Base-by-base conservation (phyloP, 345 rosid species). In the Salix caprea region DNA sequence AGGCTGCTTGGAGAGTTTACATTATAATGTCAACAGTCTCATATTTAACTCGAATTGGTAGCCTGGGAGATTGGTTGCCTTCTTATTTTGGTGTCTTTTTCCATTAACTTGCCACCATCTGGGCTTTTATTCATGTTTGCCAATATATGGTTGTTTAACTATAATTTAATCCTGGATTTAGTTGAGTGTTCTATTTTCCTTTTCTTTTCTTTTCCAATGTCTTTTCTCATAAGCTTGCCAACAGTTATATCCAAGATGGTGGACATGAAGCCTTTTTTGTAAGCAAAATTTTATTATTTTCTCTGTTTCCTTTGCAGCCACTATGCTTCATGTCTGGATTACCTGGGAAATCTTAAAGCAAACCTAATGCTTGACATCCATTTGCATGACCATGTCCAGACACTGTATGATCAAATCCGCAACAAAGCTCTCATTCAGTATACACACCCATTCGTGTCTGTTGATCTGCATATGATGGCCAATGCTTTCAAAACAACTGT, bases 371-470 rank as follows among this genome's bases (percentile, higher is more conserved):
- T 96, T 71, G 99, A 96, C 86, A 89, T 94, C 77, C 99, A 94
- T 89, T 86, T 96, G 82, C 91, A 92, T 74, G 96, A 91, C 71
- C 99, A 96, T 75, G 86, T 96, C 60, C 92, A 88, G 90, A 84
- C 88, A n/a, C 78, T 96, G 34, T 96, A 96, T 78, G 95, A 90
- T 85, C 98, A 88, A 83, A 96, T 96, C 78, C 92, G 97, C 71
- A 93, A 82, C 88, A 94, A 94, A 81, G 99, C 99, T 67, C 87
- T 96, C 54, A 92, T 96, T 78, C 99, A 94, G 84, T 96, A 96
- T 82, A 94, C 99, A n/a, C 92, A 89, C 73, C 98, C 99, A 66
- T 96, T 96, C 81, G 89, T 96, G 76, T 96, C 99, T 76, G 97
- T 96, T 79, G 99, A 96, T 85, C 80, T 96, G 89, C 83, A 78